These are phyloP conservation scores for Volvox reticuliferus DNA, from an alignment of 139 green algal species.

Conservation along the genomic window DNA sequence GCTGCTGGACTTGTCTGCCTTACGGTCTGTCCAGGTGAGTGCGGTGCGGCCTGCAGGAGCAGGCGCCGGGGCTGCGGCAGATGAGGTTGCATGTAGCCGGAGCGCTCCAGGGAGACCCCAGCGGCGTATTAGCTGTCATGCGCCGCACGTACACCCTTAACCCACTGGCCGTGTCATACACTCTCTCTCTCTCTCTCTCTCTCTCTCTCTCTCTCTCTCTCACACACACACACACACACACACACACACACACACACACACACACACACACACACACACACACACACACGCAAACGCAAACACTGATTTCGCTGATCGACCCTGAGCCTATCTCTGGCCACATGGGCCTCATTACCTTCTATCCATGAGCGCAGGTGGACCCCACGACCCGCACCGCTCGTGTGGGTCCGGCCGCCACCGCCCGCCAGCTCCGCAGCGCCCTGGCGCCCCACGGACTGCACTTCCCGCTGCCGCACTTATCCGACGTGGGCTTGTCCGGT, in stretches of 20 bases:
- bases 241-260: too few species aligned
- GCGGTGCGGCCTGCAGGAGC: neutral
- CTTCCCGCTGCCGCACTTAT: constrained; percentile 33
- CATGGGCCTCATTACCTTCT: neutral
- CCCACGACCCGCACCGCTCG: neutral
- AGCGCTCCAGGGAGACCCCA: neutral
- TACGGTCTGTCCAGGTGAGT: neutral
- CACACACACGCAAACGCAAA: too few species aligned
- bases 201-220: too few species aligned
- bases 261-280: too few species aligned
- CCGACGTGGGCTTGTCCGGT: neutral
- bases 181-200: too few species aligned
- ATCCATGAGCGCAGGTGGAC: neutral
- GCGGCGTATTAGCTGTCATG: neutral
- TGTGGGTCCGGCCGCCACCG: neutral
- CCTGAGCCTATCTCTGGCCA: too few species aligned
- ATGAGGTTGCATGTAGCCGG: neutral
- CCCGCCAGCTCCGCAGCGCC: neutral
- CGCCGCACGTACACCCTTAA: too few species aligned
- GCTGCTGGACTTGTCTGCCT: neutral
- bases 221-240: too few species aligned
- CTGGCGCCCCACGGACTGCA: neutral
- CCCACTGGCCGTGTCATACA: neutral
- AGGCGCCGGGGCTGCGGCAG: neutral
- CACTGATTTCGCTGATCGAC: too few species aligned